Evolutionary conservation across 306 rosid species (phyloP).

Genomic region (Mimosa pudica): DNA sequence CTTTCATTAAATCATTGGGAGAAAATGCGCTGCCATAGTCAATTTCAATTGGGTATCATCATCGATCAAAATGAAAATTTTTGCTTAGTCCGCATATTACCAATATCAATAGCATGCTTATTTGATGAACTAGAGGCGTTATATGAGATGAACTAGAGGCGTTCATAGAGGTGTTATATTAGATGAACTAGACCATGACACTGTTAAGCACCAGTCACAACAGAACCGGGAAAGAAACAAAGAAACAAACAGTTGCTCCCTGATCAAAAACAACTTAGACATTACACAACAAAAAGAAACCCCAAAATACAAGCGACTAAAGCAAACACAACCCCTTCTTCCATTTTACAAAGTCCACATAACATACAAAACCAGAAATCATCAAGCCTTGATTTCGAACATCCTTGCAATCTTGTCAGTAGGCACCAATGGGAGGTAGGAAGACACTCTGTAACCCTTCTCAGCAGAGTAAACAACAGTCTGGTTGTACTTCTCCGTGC

Average conservation of each 20-base stretch:
- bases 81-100: too few species aligned
- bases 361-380: neutral
- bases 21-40: too few species aligned
- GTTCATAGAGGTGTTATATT: neutral
- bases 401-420: slow-evolving; percentile 48
- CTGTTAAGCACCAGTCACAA: neutral
- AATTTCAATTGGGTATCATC: too few species aligned
- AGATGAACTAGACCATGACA: neutral
- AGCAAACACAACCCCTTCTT: neutral
- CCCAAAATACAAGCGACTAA: neutral
- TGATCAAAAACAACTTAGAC: neutral
- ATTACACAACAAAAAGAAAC: neutral
- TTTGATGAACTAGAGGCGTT: too few species aligned
- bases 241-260: neutral
- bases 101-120: too few species aligned
- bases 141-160: too few species aligned
- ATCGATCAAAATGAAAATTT: too few species aligned
- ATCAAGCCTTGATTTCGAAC: slow-evolving; percentile 6
- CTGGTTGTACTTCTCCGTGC: slow-evolving; percentile 51
- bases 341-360: too few species aligned
- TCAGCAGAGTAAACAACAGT: slow-evolving; percentile 36
- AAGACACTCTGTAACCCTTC: slow-evolving; percentile 47
- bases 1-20: too few species aligned
- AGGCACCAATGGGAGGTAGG: slow-evolving; percentile 53
- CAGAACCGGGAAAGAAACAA: neutral